Conservation (phyloP, 495 filamentous ascomycete genomes). For the Lasiosphaeria hispida region DNA sequence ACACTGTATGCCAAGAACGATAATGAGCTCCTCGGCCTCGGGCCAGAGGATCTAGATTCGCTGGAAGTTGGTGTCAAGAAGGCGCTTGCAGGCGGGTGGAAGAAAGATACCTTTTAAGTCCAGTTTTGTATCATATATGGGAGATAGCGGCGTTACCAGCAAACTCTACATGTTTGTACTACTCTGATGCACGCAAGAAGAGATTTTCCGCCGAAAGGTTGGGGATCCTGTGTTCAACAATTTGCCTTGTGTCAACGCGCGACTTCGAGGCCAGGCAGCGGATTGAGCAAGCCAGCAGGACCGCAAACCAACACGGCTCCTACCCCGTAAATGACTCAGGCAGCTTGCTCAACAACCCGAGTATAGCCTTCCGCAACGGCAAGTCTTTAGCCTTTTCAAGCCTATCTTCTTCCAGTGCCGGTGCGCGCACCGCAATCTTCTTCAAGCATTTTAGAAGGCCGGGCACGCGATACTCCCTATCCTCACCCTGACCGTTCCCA, state of each 20-base stretch:
- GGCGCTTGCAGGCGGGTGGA: constrained; percentile 36
- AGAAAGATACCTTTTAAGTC: constrained; percentile 27
- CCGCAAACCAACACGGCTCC: not conserved
- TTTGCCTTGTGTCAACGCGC: too few species aligned
- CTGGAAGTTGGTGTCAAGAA: constrained; percentile 48
- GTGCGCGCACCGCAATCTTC: not conserved
- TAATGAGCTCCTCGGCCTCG: constrained; percentile 55
- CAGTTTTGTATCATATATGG: too few species aligned
- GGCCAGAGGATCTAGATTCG: constrained; percentile 44
- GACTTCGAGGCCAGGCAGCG: too few species aligned
- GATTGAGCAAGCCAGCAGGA: too few species aligned
- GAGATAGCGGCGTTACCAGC: too few species aligned
- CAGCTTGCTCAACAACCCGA: constrained; percentile 5
- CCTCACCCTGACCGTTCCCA: not conserved
- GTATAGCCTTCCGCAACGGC: not conserved
- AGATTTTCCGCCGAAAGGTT: too few species aligned
- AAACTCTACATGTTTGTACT: too few species aligned
- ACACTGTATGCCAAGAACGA: constrained; percentile 67
- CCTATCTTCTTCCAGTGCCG: not conserved
- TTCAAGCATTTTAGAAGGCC: not conserved
- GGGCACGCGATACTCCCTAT: not conserved
- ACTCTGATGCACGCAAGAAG: too few species aligned
- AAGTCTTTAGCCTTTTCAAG: constrained; percentile 1
- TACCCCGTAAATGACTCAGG: constrained; percentile 2
- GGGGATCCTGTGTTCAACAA: too few species aligned